Evolutionary conservation across 371 early-diverging fungal genomes (phyloP).

Genomic region (Mucor mucedo): DNA sequence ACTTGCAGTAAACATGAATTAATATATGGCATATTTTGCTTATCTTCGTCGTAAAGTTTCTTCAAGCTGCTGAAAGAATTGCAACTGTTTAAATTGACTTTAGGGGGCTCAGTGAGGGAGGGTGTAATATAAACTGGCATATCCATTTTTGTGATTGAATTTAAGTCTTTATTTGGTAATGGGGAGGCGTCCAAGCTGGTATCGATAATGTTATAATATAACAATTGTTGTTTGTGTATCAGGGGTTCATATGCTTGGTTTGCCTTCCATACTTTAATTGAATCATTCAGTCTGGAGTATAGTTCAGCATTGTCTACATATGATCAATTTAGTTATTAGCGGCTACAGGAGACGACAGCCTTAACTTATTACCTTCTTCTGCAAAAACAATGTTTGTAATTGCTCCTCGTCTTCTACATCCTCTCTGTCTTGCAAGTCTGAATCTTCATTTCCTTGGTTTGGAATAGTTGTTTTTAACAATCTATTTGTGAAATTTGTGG

Average conservation of each 20-base stretch:
- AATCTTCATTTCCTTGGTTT: neutral
- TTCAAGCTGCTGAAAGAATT: slow-evolving; percentile 2
- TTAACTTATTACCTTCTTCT: neutral
- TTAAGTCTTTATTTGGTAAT: neutral
- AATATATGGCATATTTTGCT: too few species aligned
- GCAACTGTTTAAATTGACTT: neutral
- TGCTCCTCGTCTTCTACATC: too few species aligned
- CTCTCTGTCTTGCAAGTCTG: too few species aligned
- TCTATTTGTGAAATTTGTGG: neutral
- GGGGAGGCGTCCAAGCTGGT: neutral
- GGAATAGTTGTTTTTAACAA: neutral
- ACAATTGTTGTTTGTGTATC: slow-evolving; percentile 2
- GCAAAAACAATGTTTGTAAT: too few species aligned
- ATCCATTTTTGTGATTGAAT: neutral
- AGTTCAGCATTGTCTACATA: neutral
- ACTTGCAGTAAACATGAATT: too few species aligned
- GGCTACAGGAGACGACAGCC: neutral
- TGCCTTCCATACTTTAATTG: neutral
- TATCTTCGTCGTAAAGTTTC: neutral
- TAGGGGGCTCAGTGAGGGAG: neutral
- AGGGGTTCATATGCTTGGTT: neutral
- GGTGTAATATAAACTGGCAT: neutral
- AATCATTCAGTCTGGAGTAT: neutral
- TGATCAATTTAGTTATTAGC: neutral
- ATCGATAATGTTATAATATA: neutral